Evolutionary conservation across 2,329 filamentous ascomycete genomes (phyloP), one percentile per base, ranked within the genome.

Genomic region (Xylaria sp.): DNA sequence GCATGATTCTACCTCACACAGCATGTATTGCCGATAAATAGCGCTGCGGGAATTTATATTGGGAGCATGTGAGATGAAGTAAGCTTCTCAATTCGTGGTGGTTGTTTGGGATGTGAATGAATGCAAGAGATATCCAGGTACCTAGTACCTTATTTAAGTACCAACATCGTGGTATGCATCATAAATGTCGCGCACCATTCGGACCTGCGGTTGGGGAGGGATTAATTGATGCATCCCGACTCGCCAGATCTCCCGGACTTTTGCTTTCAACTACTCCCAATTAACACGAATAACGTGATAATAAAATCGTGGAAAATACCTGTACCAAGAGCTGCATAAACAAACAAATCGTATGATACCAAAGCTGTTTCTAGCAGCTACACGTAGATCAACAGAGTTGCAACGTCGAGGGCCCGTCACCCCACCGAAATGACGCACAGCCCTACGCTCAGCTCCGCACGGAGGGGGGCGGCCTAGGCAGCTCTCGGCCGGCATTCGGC

Each of bases 381-480:
- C 15, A n/a, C n/a, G 9, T 40, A 3, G 6, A 17, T 17, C 38
- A 33, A 17, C 19, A n/a, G 15, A 23, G 17, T 47, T 6, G 43
- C 23, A 33, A 8, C 37, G 19, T 37, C 8, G 12, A 23, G 9
- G n/a, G 14, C 33, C 35, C 17, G 12, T 62, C 60, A 62, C 54
- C 54, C 60, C 54, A 60, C 61, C 25, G 42, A 25, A 40, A 61
- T 61, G 61, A 64, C 47, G 59, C 50, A 61, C 45, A 33, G 62
- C 62, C 52, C 40, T 61, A 33, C 46, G 51, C 52, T 55, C 50
- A 62, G 62, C 54, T 61, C 62, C 58, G 62, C 15, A n/a, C 15
- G 47, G 51, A 53, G 51, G 31, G 23, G 45, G 28, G 28, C 28
- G 25, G 12, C n/a, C n/a, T 11, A 40, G 46, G 15, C 11, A 31